A percentile compares a stretch with the other conserved stretches of the same genome.
Evolutionary conservation across 495 filamentous ascomycete species (phyloP).

Genomic region (Neurospora hispaniola): DNA sequence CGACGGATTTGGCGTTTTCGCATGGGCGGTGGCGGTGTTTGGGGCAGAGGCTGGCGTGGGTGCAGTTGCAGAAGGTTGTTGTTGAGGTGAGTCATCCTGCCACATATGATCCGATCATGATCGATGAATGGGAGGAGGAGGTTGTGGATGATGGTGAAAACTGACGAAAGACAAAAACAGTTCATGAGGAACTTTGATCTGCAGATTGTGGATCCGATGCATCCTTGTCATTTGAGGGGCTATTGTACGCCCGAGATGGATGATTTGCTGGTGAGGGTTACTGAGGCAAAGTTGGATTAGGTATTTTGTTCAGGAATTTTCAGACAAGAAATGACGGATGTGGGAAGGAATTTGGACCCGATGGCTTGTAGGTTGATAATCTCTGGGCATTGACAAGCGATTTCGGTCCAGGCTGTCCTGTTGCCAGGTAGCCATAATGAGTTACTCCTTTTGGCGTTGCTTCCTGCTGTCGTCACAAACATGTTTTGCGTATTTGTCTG

Average conservation of each 20-base stretch:
- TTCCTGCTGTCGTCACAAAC: too few relatives aligned
- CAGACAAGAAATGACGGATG: too few relatives aligned
- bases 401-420: too few relatives aligned
- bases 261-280: not conserved
- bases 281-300: not conserved
- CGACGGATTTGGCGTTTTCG: conserved; percentile 5
- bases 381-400: too few relatives aligned
- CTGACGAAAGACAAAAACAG: not conserved
- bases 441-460: too few relatives aligned
- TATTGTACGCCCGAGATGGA: not conserved
- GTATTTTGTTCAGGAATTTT: too few relatives aligned
- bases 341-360: too few relatives aligned
- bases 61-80: conserved; percentile 9
- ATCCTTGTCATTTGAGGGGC: not conserved
- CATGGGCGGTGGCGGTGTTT: conserved; percentile 9
- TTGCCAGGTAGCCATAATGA: too few relatives aligned
- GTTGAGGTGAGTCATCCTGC: conserved; percentile 6
- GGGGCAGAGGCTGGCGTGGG: conserved; percentile 5
- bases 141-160: not conserved
- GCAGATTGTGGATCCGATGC: conserved; percentile 3
- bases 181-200: conserved; percentile 4
- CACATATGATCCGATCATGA: not conserved
- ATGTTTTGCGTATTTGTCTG: too few relatives aligned
- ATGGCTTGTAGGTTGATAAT: too few relatives aligned
- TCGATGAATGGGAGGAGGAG: not conserved